A percentile compares a stretch with the other conserved stretches of the same genome.
These are phyloP conservation scores for Aspergillus quadricinctus DNA, from an alignment of 2,329 filamentous ascomycete species.

Conservation along the genomic window DNA sequence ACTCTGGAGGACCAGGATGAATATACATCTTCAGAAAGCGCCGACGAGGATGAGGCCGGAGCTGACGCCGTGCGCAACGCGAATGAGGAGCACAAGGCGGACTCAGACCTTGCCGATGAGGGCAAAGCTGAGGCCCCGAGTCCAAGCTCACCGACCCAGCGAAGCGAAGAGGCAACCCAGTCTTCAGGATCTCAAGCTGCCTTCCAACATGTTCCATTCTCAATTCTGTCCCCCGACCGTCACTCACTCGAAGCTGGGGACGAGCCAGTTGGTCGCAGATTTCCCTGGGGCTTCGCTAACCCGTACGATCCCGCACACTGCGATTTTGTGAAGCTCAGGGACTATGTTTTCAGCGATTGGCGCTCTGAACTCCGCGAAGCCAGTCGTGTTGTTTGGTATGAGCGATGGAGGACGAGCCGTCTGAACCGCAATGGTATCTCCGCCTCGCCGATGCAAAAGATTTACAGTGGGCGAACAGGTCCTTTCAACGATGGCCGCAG, in stretches of 20 bases:
- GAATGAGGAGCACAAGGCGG: conserved; percentile 21
- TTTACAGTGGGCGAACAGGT: conserved; percentile 26
- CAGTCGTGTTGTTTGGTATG: conserved; percentile 90
- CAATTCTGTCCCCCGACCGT: conserved; percentile 87
- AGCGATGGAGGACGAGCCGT: conserved; percentile 75
- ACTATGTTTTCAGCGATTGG: conserved; percentile 92
- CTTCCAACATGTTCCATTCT: conserved; percentile 74
- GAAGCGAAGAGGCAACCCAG: conserved; percentile 47
- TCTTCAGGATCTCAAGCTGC: conserved; percentile 33
- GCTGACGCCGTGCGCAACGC: conserved; percentile 22
- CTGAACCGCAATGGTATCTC: conserved; percentile 30
- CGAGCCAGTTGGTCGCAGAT: conserved; percentile 68
- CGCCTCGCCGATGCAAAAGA: conserved; percentile 19
- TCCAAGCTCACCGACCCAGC: conserved; percentile 28
- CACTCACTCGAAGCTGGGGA: conserved; percentile 59
- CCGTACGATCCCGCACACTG: conserved; percentile 89
- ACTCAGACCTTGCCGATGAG: conserved; percentile 13
- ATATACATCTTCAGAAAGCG: conserved; percentile 48
- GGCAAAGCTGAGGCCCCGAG: conserved; percentile 14
- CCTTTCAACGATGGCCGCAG: conserved; percentile 22
- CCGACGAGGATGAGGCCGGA: conserved; percentile 41
- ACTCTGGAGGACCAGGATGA: conserved; percentile 73
- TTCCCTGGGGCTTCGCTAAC: conserved; percentile 96
- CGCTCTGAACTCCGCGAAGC: conserved; percentile 83
- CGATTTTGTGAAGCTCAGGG: conserved; percentile 86